Evolutionary conservation across 805 yeast species (phyloP).

Genomic region (Metschnikowia hibisci): DNA sequence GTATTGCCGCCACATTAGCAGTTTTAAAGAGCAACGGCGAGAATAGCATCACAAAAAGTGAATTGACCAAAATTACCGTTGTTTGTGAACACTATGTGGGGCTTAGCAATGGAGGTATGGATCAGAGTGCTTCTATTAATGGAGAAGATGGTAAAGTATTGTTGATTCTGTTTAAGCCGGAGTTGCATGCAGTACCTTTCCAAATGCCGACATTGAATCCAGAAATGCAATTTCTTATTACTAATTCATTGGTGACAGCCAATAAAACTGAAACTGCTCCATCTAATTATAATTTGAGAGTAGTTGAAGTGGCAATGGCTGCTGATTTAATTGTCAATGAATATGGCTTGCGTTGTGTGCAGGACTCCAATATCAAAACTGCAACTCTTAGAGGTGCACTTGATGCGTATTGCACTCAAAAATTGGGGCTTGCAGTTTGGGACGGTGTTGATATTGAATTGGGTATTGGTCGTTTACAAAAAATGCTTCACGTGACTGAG

Average conservation of each 20-base stretch:
- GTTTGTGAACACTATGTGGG: constrained; percentile 70
- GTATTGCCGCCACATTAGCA: constrained; percentile 59
- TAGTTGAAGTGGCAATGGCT: constrained; percentile 68
- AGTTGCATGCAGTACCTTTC: constrained; percentile 51
- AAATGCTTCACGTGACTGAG: constrained; percentile 44
- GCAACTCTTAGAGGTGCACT: constrained; percentile 65
- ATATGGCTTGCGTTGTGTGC: constrained; percentile 39
- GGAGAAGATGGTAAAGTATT: constrained; percentile 58
- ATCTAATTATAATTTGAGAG: constrained; percentile 62
- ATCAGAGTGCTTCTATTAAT: constrained; percentile 67
- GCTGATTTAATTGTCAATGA: constrained; percentile 53
- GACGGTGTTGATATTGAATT: constrained; percentile 41
- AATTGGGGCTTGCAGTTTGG: constrained; percentile 35
- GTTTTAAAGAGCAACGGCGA: constrained; percentile 52
- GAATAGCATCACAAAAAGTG: constrained; percentile 41
- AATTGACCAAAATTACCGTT: constrained; percentile 56
- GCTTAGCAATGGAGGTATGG: constrained; percentile 78
- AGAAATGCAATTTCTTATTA: constrained; percentile 50
- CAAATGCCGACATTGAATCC: constrained; percentile 47
- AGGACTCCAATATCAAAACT: constrained; percentile 49
- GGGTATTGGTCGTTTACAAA: constrained; percentile 38
- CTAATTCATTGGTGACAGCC: constrained; percentile 59
- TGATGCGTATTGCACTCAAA: constrained; percentile 43
- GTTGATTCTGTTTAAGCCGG: constrained; percentile 58
- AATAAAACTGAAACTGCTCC: constrained; percentile 72